A percentile compares a stretch with the other conserved stretches of the same genome.
Conservation (phyloP, 805 yeast species). For the Pichia gijzeniarum region DNA sequence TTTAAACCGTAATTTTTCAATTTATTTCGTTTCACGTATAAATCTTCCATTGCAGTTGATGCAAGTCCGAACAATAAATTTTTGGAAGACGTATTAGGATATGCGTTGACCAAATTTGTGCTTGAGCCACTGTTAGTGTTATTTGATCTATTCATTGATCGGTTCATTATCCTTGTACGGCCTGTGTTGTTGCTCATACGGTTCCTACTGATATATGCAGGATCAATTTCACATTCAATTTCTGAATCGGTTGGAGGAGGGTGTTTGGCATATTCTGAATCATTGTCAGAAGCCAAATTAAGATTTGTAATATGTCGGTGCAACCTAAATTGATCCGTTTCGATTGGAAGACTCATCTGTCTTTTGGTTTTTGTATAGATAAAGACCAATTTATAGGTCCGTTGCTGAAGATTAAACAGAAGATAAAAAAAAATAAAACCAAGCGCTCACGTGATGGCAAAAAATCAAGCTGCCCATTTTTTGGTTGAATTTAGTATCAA, state of each 20-base stretch:
- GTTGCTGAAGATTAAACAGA: too few species aligned
- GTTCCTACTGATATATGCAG: neutral
- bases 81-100: neutral
- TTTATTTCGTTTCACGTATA: constrained; percentile 25
- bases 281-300: constrained; percentile 14
- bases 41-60: constrained; percentile 25
- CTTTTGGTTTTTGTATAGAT: neutral
- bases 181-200: neutral
- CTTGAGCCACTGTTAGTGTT: neutral
- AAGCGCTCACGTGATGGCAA: too few species aligned
- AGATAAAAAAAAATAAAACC: too few species aligned
- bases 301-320: constrained; percentile 3
- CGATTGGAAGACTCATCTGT: neutral
- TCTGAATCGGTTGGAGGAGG: constrained; percentile 36
- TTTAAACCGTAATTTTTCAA: constrained; percentile 61
- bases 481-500: too few species aligned
- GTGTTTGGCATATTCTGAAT: constrained; percentile 33
- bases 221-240: constrained; percentile 18
- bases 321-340: neutral
- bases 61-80: constrained; percentile 20
- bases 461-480: too few species aligned
- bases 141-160: neutral
- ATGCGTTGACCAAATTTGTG: neutral
- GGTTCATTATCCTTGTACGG: neutral
- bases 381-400: too few species aligned